phyloP scores from a whole-genome alignment of 1,139 yeast genomes.

The Candida albicans region DNA sequence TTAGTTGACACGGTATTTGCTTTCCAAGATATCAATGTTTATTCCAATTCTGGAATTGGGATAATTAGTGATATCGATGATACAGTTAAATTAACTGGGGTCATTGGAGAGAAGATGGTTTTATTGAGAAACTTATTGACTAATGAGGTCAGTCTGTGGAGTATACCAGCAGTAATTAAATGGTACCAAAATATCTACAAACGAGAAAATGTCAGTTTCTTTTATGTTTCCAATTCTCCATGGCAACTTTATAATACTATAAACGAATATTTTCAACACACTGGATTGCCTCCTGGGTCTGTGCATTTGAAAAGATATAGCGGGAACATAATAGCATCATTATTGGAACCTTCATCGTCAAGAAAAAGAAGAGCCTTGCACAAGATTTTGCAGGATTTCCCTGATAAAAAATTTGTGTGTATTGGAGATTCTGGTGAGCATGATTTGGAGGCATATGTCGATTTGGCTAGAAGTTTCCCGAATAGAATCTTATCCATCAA shows the following conservation, averaged over 20 bases:
- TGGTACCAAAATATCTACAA: slow-evolving; percentile 58
- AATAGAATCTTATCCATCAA: slow-evolving; percentile 69
- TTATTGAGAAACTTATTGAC: slow-evolving; percentile 76
- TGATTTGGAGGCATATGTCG: slow-evolving; percentile 88
- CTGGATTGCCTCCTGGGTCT: slow-evolving; percentile 70
- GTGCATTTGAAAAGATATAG: slow-evolving; percentile 84
- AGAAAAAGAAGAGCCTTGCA: slow-evolving; percentile 68
- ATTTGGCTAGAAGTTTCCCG: slow-evolving; percentile 63
- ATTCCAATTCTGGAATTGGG: slow-evolving; percentile 57
- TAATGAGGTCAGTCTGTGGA: slow-evolving; percentile 63
- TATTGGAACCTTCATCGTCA: slow-evolving; percentile 85
- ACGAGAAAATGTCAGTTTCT: slow-evolving; percentile 54
- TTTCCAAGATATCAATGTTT: slow-evolving; percentile 44
- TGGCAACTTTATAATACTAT: slow-evolving; percentile 80
- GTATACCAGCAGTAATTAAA: slow-evolving; percentile 67
- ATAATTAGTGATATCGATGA: slow-evolving; percentile 93
- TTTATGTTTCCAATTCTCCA: slow-evolving; percentile 94
- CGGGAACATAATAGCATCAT: slow-evolving; percentile 75
- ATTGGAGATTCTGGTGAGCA: slow-evolving; percentile 96
- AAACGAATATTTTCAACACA: slow-evolving; percentile 53
- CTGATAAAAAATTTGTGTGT: slow-evolving; percentile 71
- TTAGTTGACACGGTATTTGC: slow-evolving; percentile 48
- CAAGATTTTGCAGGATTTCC: slow-evolving; percentile 72
- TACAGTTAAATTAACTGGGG: slow-evolving; percentile 88
- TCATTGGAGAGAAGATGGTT: slow-evolving; percentile 81